A percentile compares a stretch with the other conserved stretches of the same genome.
Conservation (phyloP, 352 stramenopile genomes). For the Albugo candida region DNA sequence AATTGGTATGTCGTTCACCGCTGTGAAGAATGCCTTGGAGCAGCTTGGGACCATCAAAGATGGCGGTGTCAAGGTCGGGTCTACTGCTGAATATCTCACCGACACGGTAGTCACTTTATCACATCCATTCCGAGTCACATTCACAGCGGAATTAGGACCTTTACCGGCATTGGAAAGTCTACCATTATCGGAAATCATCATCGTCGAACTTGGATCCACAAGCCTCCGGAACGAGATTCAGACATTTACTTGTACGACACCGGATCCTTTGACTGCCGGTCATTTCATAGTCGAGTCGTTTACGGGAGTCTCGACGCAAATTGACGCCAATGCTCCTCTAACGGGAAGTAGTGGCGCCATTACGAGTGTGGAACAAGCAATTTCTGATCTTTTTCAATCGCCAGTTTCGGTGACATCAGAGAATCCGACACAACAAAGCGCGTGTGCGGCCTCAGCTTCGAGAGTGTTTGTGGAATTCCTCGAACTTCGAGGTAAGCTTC, state of each 20-base stretch:
- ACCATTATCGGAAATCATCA: constrained; percentile 15
- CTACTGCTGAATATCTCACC: constrained; percentile 13
- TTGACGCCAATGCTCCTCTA: constrained; percentile 25
- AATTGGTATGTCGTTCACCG: constrained; percentile 16
- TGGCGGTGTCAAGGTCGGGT: constrained; percentile 47
- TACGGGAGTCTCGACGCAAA: constrained; percentile 12
- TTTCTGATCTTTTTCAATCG: constrained; percentile 16
- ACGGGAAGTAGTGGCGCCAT: constrained; percentile 7
- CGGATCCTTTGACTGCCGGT: constrained; percentile 14
- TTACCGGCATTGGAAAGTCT: constrained; percentile 17
- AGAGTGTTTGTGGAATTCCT: constrained; percentile 71
- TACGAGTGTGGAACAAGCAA: constrained; percentile 13
- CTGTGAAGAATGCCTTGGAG: constrained; percentile 43
- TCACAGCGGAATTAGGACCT: constrained; percentile 26
- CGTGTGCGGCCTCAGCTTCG: constrained; percentile 21
- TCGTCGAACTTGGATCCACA: constrained; percentile 16
- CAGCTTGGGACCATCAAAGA: constrained; percentile 60
- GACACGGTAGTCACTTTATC: constrained; percentile 15
- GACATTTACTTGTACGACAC: constrained; percentile 40
- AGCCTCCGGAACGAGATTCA: constrained; percentile 56
- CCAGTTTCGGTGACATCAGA: constrained; percentile 21
- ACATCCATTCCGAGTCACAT: constrained; percentile 46
- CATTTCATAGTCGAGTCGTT: constrained; percentile 38
- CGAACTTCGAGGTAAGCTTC: constrained; percentile 28
- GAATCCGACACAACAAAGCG: constrained; percentile 16